These are phyloP conservation scores for Jacaranda copaia DNA, from an alignment of 257 asterid genomes.

Conservation along the genomic window DNA sequence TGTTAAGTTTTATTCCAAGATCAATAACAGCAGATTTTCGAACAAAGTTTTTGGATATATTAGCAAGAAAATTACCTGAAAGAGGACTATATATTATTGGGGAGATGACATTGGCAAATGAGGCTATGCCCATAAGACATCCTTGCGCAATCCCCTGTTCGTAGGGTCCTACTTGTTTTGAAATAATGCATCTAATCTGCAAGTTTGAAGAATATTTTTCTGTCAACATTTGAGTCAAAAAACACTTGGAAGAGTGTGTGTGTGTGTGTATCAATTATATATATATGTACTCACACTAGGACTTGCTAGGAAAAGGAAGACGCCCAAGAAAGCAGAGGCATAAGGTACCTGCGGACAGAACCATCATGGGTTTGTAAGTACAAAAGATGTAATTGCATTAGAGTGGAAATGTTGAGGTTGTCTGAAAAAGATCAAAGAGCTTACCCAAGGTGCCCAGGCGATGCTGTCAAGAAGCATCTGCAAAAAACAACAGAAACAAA, in stretches of 20 bases:
- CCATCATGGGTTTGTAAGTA: neutral
- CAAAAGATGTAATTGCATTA: too few relatives aligned
- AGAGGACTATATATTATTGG: slow-evolving; percentile 85
- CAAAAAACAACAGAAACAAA: slow-evolving; percentile 32
- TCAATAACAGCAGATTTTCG: neutral
- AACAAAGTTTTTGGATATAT: neutral
- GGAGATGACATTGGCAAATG: slow-evolving; percentile 69
- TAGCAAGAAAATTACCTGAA: slow-evolving; percentile 58
- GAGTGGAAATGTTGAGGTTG: neutral
- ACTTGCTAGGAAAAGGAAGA: slow-evolving; percentile 66
- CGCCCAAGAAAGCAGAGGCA: slow-evolving; percentile 61
- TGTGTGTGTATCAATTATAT: neutral
- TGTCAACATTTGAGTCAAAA: neutral
- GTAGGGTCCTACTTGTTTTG: slow-evolving; percentile 78
- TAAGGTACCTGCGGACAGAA: slow-evolving; percentile 69
- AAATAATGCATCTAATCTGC: slow-evolving; percentile 84
- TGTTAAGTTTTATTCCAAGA: slow-evolving; percentile 19
- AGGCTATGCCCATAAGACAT: slow-evolving; percentile 64
- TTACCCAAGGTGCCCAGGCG: slow-evolving; percentile 87
- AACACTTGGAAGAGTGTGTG: neutral
- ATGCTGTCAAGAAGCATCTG: slow-evolving; percentile 86
- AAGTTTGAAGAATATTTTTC: slow-evolving; percentile 12
- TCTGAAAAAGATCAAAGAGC: neutral
- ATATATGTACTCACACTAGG: slow-evolving; percentile 68
- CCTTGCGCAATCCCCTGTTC: slow-evolving; percentile 78